Conservation (phyloP, 139 green algal species). For the Dunaliella primolecta region DNA sequence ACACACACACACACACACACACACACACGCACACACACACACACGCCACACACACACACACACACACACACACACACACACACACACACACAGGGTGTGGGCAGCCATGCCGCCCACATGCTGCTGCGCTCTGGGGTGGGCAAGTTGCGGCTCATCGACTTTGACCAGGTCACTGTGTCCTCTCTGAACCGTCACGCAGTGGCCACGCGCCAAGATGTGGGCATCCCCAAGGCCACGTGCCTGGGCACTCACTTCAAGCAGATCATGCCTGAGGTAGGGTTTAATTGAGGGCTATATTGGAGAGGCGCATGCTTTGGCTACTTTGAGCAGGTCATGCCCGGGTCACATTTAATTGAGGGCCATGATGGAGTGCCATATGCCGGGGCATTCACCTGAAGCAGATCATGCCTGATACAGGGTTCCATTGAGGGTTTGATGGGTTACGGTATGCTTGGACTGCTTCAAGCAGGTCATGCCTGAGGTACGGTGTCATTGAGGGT, state of each 20-base stretch:
- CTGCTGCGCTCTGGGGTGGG: constrained; percentile 91
- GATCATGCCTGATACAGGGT: too few relatives aligned
- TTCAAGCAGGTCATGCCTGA: too few relatives aligned
- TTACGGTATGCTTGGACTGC: too few relatives aligned
- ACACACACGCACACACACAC: too few relatives aligned
- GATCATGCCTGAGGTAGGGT: constrained; percentile 87
- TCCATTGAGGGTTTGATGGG: too few relatives aligned
- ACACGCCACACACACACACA: background rate
- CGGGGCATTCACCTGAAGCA: too few relatives aligned
- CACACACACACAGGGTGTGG: constrained; percentile 75
- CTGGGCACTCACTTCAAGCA: constrained; percentile 75
- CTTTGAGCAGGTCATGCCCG: too few relatives aligned
- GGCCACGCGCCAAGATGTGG: constrained; percentile 89
- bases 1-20: too few relatives aligned
- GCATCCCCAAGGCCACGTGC: constrained; percentile 80
- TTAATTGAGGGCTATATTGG: background rate
- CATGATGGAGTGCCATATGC: too few relatives aligned
- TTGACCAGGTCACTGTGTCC: constrained; percentile 83
- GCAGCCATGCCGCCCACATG: constrained; percentile 89
- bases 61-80: background rate
- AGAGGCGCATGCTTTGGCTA: too few relatives aligned
- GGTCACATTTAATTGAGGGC: too few relatives aligned
- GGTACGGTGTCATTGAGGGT: too few relatives aligned
- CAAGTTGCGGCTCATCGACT: constrained; percentile 90
- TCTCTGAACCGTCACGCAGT: constrained; percentile 80